Evolutionary conservation across 2,329 filamentous ascomycete species (phyloP), one percentile per base, ranked within the genome.

Genomic region (Aspergillus ustus): DNA sequence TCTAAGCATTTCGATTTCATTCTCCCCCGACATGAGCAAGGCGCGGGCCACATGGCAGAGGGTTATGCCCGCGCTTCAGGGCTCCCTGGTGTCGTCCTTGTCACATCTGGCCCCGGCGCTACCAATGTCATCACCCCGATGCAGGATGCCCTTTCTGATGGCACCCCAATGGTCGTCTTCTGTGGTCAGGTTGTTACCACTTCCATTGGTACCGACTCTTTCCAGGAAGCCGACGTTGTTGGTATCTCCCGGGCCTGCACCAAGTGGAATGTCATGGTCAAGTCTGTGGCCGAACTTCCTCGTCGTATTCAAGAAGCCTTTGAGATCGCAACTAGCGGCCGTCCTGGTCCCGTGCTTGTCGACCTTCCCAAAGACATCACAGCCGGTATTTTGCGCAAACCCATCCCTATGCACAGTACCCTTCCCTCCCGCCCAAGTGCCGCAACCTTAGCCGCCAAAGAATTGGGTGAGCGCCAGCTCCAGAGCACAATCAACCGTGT

Each of bases 191-290:
- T 99, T 63, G 85, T 88, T 7, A 98, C 94, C 40, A 88, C 85
- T 51, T 91, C 92, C 58, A 97, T 98, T 78, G 95, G 95, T 64
- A 96, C 91, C 65, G 94, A 98, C 77, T 92, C 93, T 60, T 98
- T 98, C 85, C 95, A 99, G 77, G 95, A 98, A 80, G 93, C 93
- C 62, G 95, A 99, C 74, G 89, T 96, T 40, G 84, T 97, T 62
- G 94, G 94, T 69, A 98, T 99, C 77, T 96, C 92, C 37, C 87
- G 94, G 72, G 89, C 93, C 20, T 97, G 93, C 84, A 97, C 93
- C 69, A 98, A 98, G 83, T 99, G 95, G 95, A 98, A 98, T 72
- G 92, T 96, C 63, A 96, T 98, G 93, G 92, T 97, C 52, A 97
- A 96, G 85, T 94, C 90, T 77, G 89, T 97, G 59, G 93, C 92